Evolutionary conservation across 805 yeast species (phyloP), one percentile per base, ranked within the genome.

Genomic region (Huiozyma sinensis): DNA sequence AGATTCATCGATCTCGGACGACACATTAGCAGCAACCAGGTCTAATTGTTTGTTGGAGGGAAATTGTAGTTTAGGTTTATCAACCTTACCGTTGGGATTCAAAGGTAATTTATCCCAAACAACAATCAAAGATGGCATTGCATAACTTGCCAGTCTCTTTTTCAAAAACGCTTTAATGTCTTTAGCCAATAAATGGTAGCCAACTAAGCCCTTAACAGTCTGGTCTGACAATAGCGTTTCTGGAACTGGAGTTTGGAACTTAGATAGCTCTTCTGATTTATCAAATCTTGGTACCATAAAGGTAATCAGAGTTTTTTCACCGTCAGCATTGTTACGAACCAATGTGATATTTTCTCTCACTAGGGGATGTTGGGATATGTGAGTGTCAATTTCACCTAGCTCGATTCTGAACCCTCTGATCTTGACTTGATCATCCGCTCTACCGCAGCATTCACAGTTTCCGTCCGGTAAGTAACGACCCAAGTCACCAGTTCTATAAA

Each of bases 361-460:
- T 50, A 79, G 68, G 2, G 92, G 84, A 68, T 89, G 96, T 63
- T 88, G 95, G 10, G 97, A 88, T 49, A 92, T 76, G 61, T 92
- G 95, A 11, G 98, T 92, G 64, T 92, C 97, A 60, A 92, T 94
- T 67, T 92, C 99, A 47, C 99, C 99, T 44, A 92, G 72, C 67
- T 92, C 99, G 50, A 92, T 94, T 67, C 99, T 79, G 77, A 92
- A 94, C 1, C 99, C 99, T 69, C 99, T 80, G 53, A 92, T 92
- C 65, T 92, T 92, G 48, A 92, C 96, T 66, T 92, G 99, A 61
- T 90, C 97, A 67, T 92, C 99, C 28, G 98, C 98, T 63, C 99
- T 79, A 47, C 99, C 99, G 61, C 95, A 83, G 64, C 97, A 90
- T 70, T 92, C 99, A 54, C 92, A 88, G 67, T 92, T 86, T 45